Percentiles rank a stretch among this genome's conserved stretches.
Conservation (phyloP, 352 stramenopile species). For the Phytophthora constricta region DNA sequence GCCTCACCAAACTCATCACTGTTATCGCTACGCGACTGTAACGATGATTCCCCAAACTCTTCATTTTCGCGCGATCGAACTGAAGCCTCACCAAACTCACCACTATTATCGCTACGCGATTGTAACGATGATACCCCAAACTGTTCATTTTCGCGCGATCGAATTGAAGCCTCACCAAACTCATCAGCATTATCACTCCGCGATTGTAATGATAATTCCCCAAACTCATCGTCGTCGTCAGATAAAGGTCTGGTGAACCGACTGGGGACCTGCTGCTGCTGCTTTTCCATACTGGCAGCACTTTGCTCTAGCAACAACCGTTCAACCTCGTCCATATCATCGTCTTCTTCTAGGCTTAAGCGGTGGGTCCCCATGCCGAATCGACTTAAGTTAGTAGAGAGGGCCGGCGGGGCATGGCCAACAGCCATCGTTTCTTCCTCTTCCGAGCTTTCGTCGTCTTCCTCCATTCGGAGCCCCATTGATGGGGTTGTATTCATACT, state of each 20-base stretch:
- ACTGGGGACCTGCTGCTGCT: background rate
- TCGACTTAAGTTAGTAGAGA: slow-evolving; percentile 13
- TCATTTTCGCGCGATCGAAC: slow-evolving; percentile 13
- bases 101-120: too few species aligned
- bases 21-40: background rate
- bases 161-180: background rate
- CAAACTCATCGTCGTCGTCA: slow-evolving; percentile 13
- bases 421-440: slow-evolving; percentile 32
- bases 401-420: background rate
- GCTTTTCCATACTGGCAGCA: background rate
- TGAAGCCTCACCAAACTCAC: background rate
- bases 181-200: background rate
- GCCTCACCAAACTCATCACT: background rate
- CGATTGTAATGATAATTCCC: background rate
- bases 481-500: background rate
- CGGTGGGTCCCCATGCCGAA: slow-evolving; percentile 16
- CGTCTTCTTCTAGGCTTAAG: slow-evolving; percentile 34
- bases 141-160: background rate
- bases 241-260: background rate
- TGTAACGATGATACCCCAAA: too few species aligned
- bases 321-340: slow-evolving; percentile 43
- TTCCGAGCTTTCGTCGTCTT: slow-evolving; percentile 27
- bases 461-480: slow-evolving; percentile 12
- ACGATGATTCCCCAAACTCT: slow-evolving; percentile 13
- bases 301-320: slow-evolving; percentile 31